Evolutionary conservation across 2,329 filamentous ascomycete genomes (phyloP).

Genomic region (Albophoma yamanashiensis): DNA sequence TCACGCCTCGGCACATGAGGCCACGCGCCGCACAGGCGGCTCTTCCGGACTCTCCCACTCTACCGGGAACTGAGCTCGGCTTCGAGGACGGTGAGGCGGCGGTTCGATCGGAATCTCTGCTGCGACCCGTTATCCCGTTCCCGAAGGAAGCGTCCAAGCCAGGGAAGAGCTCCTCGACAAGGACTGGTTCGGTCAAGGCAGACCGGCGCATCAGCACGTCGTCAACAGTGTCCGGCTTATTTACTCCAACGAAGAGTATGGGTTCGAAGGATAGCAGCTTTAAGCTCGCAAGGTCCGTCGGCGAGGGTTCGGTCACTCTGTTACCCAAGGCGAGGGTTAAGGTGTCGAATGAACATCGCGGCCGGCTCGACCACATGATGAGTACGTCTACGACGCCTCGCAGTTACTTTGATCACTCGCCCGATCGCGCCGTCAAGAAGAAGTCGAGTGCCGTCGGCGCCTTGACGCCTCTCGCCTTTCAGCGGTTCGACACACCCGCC

Average conservation of each 20-base stretch:
- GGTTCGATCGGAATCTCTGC: neutral
- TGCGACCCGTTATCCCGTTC: neutral
- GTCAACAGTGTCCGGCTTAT: neutral
- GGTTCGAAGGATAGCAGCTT: conserved; percentile 10
- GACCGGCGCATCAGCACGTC: neutral
- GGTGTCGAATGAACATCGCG: neutral
- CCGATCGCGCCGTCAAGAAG: neutral
- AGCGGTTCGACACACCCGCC: neutral
- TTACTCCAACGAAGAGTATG: neutral
- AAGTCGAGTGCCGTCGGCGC: neutral
- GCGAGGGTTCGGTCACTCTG: conserved; percentile 10
- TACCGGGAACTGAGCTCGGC: neutral
- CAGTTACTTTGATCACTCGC: conserved; percentile 2
- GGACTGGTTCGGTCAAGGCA: neutral
- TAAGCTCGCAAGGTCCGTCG: conserved; percentile 10
- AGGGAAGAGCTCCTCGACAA: neutral
- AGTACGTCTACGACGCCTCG: neutral
- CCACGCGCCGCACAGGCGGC: neutral
- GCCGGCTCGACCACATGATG: neutral
- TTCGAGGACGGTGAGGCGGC: neutral
- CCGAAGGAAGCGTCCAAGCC: neutral
- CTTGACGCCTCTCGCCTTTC: neutral
- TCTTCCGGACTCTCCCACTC: conserved; percentile 2
- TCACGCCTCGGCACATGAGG: neutral
- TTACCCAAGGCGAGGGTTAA: conserved; percentile 6